phyloP scores from a whole-genome alignment of 2,329 filamentous ascomycete genomes.

The Ustulina deusta region DNA sequence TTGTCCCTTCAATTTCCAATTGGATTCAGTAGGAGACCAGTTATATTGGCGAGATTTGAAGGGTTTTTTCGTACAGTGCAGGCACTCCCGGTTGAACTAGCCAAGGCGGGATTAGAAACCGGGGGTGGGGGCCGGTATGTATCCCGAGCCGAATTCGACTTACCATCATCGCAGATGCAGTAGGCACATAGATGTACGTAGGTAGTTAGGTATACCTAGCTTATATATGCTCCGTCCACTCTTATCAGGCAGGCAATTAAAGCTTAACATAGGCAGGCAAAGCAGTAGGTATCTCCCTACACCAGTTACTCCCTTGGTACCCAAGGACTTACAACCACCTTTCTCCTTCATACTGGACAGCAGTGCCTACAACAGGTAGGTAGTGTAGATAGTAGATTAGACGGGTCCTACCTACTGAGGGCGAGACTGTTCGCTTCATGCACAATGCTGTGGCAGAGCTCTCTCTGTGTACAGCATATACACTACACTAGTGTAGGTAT shows the following conservation, averaged over 20 bases:
- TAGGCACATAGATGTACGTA: neutral
- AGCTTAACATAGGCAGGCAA: neutral
- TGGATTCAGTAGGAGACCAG: constrained; percentile 9
- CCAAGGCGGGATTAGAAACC: constrained; percentile 16
- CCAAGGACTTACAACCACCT: neutral
- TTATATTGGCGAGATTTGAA: constrained; percentile 16
- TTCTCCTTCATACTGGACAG: constrained; percentile 1
- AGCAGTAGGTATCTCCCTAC: neutral
- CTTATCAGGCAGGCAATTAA: neutral
- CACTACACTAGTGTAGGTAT: neutral
- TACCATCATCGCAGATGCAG: no score
- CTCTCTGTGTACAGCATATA: constrained; percentile 1
- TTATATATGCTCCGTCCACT: neutral
- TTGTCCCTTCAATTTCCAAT: constrained; percentile 30
- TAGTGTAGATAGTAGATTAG: neutral
- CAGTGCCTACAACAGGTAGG: no score
- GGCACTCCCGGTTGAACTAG: constrained; percentile 10
- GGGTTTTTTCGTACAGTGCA: constrained; percentile 12
- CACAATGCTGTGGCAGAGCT: constrained; percentile 5
- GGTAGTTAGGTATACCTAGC: neutral
- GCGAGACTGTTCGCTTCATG: constrained; percentile 8
- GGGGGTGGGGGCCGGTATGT: constrained; percentile 1
- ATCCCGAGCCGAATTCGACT: constrained; percentile 12
- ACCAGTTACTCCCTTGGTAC: no score
- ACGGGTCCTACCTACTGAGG: neutral